These are phyloP conservation scores for Allantophomopsis cytisporea DNA, from an alignment of 2,329 filamentous ascomycete genomes.

Conservation along the genomic window DNA sequence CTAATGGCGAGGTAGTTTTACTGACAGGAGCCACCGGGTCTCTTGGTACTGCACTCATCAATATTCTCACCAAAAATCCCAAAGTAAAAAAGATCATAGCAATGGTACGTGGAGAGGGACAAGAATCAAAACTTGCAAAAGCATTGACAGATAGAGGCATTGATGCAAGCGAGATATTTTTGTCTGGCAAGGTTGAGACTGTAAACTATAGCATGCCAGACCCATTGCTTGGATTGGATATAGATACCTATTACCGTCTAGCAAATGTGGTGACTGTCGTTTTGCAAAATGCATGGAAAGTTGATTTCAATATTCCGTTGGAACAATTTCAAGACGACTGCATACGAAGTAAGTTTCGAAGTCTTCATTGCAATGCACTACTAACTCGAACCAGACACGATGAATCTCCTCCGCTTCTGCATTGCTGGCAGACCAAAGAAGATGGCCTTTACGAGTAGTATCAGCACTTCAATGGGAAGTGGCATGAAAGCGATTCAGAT, in stretches of 20 bases:
- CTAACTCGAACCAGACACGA: slow-evolving; percentile 9
- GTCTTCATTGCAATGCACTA: too few relatives aligned
- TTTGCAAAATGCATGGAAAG: slow-evolving; percentile 17
- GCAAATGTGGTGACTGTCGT: slow-evolving; percentile 12
- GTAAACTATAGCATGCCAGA: slow-evolving; percentile 16
- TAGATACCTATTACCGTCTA: slow-evolving; percentile 11
- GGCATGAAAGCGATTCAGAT: slow-evolving; percentile 4
- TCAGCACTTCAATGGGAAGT: slow-evolving; percentile 13
- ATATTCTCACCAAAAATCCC: slow-evolving; percentile 4
- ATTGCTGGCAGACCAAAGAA: slow-evolving; percentile 11
- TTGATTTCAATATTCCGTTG: slow-evolving; percentile 16
- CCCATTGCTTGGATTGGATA: slow-evolving; percentile 11
- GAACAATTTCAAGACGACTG: slow-evolving; percentile 18
- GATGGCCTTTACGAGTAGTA: slow-evolving; percentile 14
- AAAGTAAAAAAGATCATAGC: slow-evolving; percentile 11
- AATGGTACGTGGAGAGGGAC: slow-evolving; percentile 11
- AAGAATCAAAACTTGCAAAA: slow-evolving; percentile 4
- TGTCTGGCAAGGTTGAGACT: slow-evolving; percentile 8
- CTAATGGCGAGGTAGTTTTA: slow-evolving; percentile 1
- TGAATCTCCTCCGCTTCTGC: slow-evolving; percentile 15
- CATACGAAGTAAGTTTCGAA: slow-evolving; percentile 3
- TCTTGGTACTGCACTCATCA: slow-evolving; percentile 12
- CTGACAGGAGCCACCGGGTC: slow-evolving; percentile 14
- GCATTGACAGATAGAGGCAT: slow-evolving; percentile 7
- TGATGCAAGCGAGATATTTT: slow-evolving; percentile 1